Conservation (phyloP, 2,329 filamentous ascomycete species). For the Penicillium concentricum region DNA sequence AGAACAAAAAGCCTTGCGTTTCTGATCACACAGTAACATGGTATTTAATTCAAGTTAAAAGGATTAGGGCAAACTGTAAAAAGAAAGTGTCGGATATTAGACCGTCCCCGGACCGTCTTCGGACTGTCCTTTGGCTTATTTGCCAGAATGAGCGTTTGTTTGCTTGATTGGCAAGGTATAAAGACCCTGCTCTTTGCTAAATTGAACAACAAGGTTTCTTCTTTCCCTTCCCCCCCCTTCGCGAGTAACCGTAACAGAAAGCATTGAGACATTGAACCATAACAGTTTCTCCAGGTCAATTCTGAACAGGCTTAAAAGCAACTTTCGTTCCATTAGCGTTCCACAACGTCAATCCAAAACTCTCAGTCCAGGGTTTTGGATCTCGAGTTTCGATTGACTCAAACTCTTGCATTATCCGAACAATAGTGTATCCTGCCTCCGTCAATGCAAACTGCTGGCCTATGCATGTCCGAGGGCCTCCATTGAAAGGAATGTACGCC, state of each 20-base stretch:
- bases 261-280: too few relatives aligned
- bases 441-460: conserved; percentile 39
- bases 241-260: too few relatives aligned
- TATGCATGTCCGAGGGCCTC: conserved; percentile 33
- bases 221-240: too few relatives aligned
- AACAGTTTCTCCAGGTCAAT: neutral
- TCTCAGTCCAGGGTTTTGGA: conserved; percentile 28
- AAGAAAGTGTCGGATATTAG: too few relatives aligned
- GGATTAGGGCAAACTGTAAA: neutral
- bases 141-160: too few relatives aligned
- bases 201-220: too few relatives aligned
- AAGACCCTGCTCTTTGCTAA: too few relatives aligned
- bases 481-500: conserved; percentile 38
- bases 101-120: too few relatives aligned
- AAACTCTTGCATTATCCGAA: conserved; percentile 36
- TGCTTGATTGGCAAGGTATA: too few relatives aligned
- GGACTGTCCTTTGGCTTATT: too few relatives aligned
- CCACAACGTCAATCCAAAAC: conserved; percentile 21
- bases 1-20: too few relatives aligned
- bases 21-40: too few relatives aligned
- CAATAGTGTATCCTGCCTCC: conserved; percentile 36
- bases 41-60: neutral
- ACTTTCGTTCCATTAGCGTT: conserved; percentile 24
- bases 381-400: conserved; percentile 28
- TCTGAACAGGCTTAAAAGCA: conserved; percentile 8